Conservation (phyloP, 148 eudicot species). For the Mesembryanthemum crystallinum region DNA sequence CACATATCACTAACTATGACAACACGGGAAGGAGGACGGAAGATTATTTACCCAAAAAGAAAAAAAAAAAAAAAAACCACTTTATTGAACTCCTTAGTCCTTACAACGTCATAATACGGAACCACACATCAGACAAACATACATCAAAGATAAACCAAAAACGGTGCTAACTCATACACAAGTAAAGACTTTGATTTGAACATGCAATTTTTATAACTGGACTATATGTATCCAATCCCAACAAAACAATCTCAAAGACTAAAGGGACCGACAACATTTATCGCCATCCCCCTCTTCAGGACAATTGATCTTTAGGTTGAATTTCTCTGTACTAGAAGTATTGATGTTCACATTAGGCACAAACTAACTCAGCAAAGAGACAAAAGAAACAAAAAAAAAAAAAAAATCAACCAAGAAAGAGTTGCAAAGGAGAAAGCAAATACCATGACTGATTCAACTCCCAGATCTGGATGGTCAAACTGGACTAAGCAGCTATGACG, state of each 20-base stretch:
- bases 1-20: neutral
- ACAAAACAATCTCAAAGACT: neutral
- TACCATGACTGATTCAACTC: constrained; percentile 87
- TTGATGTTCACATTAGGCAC: neutral
- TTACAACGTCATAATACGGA: too few relatives aligned
- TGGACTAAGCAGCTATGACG: constrained; percentile 71
- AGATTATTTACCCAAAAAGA: too few relatives aligned
- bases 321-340: neutral
- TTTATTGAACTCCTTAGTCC: neutral
- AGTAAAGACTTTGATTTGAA: neutral
- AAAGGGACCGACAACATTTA: too few relatives aligned
- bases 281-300: neutral
- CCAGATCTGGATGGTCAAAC: constrained; percentile 79
- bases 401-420: neutral
- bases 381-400: too few relatives aligned
- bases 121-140: too few relatives aligned
- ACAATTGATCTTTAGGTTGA: neutral
- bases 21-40: neutral
- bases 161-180: neutral
- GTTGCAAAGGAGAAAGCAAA: constrained; percentile 3
- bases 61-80: neutral
- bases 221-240: neutral
- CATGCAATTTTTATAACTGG: neutral
- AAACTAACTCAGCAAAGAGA: neutral
- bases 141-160: too few relatives aligned